Conservation (phyloP, 163 green algal genomes). For the Dunaliella salina region DNA sequence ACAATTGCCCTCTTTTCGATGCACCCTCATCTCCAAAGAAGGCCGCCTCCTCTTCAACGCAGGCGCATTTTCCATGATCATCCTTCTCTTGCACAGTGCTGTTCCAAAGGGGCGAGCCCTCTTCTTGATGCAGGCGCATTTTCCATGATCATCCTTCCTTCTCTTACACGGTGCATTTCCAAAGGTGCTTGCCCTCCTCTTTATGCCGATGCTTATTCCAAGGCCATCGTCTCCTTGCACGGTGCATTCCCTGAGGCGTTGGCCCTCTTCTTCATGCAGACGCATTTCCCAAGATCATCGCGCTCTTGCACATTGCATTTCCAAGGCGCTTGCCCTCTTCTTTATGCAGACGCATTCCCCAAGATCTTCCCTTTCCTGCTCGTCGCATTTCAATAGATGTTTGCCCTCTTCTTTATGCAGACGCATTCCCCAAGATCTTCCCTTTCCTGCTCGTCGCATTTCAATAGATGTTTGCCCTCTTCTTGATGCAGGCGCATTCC, state of each 20-base stretch:
- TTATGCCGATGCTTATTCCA: no score
- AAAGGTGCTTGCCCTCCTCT: no score
- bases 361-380: neutral
- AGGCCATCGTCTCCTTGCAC: no score
- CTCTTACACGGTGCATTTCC: no score
- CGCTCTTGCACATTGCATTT: neutral
- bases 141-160: conserved; percentile 1
- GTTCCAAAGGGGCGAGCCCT: neutral
- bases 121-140: conserved; percentile 13
- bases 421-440: no score
- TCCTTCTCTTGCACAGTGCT: neutral
- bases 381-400: neutral
- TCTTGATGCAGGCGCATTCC: no score
- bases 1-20: no score
- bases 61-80: no score
- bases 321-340: no score
- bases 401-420: no score
- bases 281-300: neutral
- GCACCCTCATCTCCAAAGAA: no score
- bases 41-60: no score
- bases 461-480: neutral
- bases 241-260: neutral
- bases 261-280: neutral
- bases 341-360: neutral
- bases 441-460: neutral